phyloP scores from a whole-genome alignment of 805 yeast species.

The Zygotorulaspora florentina region DNA sequence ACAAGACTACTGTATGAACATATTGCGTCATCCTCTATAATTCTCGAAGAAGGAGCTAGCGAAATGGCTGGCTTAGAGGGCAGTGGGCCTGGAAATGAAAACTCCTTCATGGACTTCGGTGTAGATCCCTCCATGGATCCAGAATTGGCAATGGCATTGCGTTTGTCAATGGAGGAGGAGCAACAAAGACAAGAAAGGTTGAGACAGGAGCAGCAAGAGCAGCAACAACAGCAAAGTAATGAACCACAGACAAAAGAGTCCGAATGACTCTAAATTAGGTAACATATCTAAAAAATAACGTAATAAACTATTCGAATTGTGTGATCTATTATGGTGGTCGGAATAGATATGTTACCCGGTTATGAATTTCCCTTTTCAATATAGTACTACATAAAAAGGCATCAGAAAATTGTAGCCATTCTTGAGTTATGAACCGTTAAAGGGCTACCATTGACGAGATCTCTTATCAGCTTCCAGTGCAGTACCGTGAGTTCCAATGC shows the following conservation, averaged over 20 bases:
- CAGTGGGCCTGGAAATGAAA: conserved; percentile 44
- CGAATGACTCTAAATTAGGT: background rate
- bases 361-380: background rate
- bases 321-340: no score
- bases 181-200: conserved; percentile 84
- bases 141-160: conserved; percentile 90
- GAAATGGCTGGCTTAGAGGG: conserved; percentile 43
- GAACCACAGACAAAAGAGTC: conserved; percentile 5
- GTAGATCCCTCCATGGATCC: conserved; percentile 93
- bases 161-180: conserved; percentile 93
- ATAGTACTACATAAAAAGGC: no score
- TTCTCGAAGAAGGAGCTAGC: conserved; percentile 56
- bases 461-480: background rate
- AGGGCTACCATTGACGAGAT: background rate
- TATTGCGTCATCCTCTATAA: conserved; percentile 69
- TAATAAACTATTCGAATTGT: no score
- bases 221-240: conserved; percentile 4
- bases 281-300: no score
- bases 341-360: background rate
- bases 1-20: conserved; percentile 79
- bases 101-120: conserved; percentile 59
- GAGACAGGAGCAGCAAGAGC: conserved; percentile 31
- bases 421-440: no score
- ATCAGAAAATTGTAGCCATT: no score
- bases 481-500: conserved; percentile 4